These are phyloP conservation scores for Leishmania turanica DNA, from an alignment of 208 protist species.

Conservation along the genomic window DNA sequence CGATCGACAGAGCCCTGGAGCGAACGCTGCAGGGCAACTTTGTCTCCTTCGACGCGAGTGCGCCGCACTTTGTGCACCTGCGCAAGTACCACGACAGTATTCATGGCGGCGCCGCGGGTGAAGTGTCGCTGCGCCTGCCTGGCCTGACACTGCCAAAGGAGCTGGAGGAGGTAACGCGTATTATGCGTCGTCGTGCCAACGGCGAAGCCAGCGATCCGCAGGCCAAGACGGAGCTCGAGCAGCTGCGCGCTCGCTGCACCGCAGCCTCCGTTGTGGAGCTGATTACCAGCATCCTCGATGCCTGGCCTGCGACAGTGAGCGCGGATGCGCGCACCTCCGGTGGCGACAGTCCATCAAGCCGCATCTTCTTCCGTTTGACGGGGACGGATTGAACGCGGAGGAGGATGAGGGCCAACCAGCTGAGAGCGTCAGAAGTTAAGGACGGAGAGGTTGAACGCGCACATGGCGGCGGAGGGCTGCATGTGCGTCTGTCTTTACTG, in stretches of 20 bases:
- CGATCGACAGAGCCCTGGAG: constrained; percentile 64
- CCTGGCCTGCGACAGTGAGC: neutral
- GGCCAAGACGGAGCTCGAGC: constrained; percentile 40
- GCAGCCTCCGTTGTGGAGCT: constrained; percentile 54
- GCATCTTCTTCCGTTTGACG: constrained; percentile 77
- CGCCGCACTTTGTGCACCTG: constrained; percentile 61
- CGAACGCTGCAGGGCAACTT: constrained; percentile 49
- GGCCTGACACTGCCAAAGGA: constrained; percentile 51
- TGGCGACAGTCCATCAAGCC: constrained; percentile 23
- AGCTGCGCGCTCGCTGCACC: constrained; percentile 40
- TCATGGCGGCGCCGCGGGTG: constrained; percentile 42
- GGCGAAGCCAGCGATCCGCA: constrained; percentile 40
- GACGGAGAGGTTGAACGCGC: neutral
- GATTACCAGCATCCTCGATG: constrained; percentile 53
- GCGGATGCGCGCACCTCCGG: neutral
- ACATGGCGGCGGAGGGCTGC: neutral
- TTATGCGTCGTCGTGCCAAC: constrained; percentile 33
- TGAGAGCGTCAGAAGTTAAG: neutral
- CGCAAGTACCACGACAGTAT: constrained; percentile 61
- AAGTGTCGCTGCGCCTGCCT: constrained; percentile 60
- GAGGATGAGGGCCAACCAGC: neutral
- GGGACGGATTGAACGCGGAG: constrained; percentile 41
- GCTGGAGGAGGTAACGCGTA: constrained; percentile 39
- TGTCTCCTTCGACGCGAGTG: constrained; percentile 55
- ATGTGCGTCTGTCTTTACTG: neutral